A percentile compares a stretch with the other conserved stretches of the same genome.
These are phyloP conservation scores for Glaciozyma martinii DNA, from an alignment of 768 basidiomycete genomes.

Conservation along the genomic window DNA sequence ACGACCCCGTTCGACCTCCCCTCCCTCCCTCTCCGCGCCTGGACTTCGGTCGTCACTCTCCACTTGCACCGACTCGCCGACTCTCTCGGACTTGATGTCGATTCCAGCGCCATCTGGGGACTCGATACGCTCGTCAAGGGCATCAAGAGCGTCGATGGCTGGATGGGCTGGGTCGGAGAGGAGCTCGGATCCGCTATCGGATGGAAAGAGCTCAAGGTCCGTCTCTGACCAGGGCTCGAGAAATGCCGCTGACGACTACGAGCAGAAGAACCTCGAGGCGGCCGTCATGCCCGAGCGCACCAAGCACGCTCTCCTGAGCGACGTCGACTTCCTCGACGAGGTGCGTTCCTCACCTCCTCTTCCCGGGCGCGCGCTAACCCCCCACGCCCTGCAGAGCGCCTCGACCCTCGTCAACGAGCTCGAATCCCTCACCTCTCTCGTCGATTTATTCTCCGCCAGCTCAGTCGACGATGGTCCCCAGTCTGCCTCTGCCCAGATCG, in stretches of 20 bases:
- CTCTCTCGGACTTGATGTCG: neutral
- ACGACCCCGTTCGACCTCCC: neutral
- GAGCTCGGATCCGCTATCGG: conserved; percentile 26
- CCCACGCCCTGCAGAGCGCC: neutral
- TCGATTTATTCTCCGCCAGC: conserved; percentile 8
- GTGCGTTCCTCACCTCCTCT: neutral
- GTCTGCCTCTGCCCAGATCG: neutral
- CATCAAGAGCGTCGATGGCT: conserved; percentile 21
- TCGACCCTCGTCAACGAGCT: conserved; percentile 9
- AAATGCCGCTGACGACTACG: neutral
- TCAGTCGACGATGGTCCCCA: neutral
- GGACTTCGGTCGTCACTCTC: conserved; percentile 22
- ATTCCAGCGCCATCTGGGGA: neutral
- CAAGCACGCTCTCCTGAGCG: conserved; percentile 1
- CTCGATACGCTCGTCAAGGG: conserved; percentile 18
- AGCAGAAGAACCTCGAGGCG: neutral
- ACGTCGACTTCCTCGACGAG: conserved; percentile 19
- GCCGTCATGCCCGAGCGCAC: neutral
- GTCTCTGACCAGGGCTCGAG: neutral
- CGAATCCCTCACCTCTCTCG: conserved; percentile 10
- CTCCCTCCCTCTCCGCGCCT: conserved; percentile 13
- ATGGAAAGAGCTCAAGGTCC: conserved; percentile 8
- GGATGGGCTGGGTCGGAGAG: conserved; percentile 25
- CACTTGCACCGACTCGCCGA: conserved; percentile 28
- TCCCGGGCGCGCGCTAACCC: neutral